phyloP scores from a whole-genome alignment of 257 asterid genomes.

The Ilex aquifolium region DNA sequence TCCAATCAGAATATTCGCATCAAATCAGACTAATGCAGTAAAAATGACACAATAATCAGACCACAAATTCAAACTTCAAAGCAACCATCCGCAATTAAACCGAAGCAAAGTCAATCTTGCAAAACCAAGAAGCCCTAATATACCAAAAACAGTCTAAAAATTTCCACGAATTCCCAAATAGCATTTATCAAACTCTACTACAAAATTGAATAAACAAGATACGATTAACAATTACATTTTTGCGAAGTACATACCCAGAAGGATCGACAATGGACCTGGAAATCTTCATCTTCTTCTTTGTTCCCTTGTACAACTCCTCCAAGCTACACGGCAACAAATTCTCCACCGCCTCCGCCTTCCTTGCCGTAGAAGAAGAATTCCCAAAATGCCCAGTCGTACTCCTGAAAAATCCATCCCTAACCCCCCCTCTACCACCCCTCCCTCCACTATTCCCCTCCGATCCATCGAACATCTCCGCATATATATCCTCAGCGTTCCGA shows the following conservation, averaged over 20 bases:
- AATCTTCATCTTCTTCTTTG: slow-evolving; percentile 84
- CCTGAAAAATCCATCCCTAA: slow-evolving; percentile 62
- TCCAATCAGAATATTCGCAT: no score
- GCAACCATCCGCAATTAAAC: no score
- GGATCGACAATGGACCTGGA: slow-evolving; percentile 63
- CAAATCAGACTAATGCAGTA: no score
- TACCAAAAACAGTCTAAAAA: no score
- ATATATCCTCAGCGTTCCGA: slow-evolving; percentile 81
- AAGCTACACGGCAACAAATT: slow-evolving; percentile 67
- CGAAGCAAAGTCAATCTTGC: not conserved
- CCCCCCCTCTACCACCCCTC: slow-evolving; percentile 20
- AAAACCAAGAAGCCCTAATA: not conserved
- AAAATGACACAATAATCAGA: no score
- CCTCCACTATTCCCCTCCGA: slow-evolving; percentile 39
- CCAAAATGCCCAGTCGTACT: slow-evolving; percentile 51
- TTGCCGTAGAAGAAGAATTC: slow-evolving; percentile 26
- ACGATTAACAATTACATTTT: no score
- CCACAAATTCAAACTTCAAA: no score
- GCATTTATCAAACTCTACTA: no score
- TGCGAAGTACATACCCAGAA: slow-evolving; percentile 49
- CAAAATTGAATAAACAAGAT: not conserved
- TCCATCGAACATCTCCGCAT: slow-evolving; percentile 66
- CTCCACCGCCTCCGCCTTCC: slow-evolving; percentile 77
- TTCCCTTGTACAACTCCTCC: slow-evolving; percentile 85
- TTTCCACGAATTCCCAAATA: not conserved